phyloP scores from a whole-genome alignment of 2,329 filamentous ascomycete genomes.

The Zymoseptoria ardabiliae region DNA sequence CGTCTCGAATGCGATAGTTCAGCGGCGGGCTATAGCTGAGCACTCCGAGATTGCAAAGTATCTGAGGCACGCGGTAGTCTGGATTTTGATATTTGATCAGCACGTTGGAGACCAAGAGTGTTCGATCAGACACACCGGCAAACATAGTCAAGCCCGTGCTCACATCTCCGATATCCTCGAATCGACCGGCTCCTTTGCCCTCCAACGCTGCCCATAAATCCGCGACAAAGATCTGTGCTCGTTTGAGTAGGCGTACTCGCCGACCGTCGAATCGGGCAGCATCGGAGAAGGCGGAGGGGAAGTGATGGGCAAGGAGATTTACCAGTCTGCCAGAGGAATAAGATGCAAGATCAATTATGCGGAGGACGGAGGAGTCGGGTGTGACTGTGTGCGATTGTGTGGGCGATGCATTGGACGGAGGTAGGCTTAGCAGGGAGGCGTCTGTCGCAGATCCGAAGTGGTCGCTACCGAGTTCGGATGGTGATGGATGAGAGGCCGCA shows the following conservation, averaged over 20 bases:
- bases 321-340: constrained; percentile 77
- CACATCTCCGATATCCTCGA: constrained; percentile 76
- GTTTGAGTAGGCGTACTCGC: constrained; percentile 77
- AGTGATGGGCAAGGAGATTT: constrained; percentile 74
- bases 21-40: constrained; percentile 77
- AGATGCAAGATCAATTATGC: constrained; percentile 65
- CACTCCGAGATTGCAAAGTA: constrained; percentile 74
- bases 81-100: neutral
- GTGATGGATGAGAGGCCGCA: neutral
- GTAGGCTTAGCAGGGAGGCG: neutral
- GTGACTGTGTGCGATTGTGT: neutral
- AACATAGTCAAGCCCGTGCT: constrained; percentile 76
- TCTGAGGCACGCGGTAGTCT: constrained; percentile 95
- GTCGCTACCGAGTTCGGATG: neutral
- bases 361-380: constrained; percentile 50
- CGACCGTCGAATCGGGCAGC: constrained; percentile 67
- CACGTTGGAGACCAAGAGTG: neutral
- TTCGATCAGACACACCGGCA: constrained; percentile 46
- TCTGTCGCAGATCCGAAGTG: neutral
- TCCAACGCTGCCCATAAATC: constrained; percentile 96
- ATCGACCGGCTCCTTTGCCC: constrained; percentile 68
- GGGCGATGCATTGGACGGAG: neutral
- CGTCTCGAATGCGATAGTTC: constrained; percentile 59
- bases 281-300: constrained; percentile 72
- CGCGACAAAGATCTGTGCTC: constrained; percentile 91